A percentile compares a stretch with the other conserved stretches of the same genome.
Evolutionary conservation across 371 early-diverging fungal genomes (phyloP).

Genomic region (Agmasoma carcini): DNA sequence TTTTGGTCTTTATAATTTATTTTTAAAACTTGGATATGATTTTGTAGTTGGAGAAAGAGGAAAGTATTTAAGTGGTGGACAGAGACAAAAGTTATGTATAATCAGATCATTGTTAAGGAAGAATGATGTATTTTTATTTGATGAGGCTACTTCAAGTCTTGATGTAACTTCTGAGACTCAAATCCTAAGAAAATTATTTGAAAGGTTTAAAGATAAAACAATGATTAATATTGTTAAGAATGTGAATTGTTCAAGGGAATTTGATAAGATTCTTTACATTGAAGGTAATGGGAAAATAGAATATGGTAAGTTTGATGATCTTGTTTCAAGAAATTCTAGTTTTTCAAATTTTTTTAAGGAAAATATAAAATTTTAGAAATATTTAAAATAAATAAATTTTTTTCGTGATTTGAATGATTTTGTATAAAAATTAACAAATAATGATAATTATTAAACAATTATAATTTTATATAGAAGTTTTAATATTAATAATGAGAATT

Average conservation of each 20-base stretch:
- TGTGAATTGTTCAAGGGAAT: slow-evolving; percentile 8
- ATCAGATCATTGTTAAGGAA: slow-evolving; percentile 64
- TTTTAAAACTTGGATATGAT: slow-evolving; percentile 1
- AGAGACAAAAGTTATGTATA: slow-evolving; percentile 94
- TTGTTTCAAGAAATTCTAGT: too few species aligned
- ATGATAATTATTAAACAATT: too few species aligned
- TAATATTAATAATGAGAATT: too few species aligned
- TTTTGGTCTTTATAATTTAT: background rate
- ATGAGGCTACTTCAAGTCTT: slow-evolving; percentile 70
- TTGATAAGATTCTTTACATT: slow-evolving; percentile 33
- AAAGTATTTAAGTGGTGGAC: slow-evolving; percentile 75
- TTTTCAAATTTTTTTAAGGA: too few species aligned
- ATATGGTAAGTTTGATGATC: too few species aligned
- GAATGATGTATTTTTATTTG: slow-evolving; percentile 61
- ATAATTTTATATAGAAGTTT: too few species aligned
- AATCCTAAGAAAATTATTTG: slow-evolving; percentile 18
- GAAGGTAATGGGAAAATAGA: too few species aligned
- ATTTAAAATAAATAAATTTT: too few species aligned
- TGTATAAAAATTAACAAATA: too few species aligned
- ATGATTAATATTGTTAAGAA: slow-evolving; percentile 33
- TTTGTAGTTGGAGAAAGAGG: background rate
- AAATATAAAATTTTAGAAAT: too few species aligned
- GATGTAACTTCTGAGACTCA: slow-evolving; percentile 56
- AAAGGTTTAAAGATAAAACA: slow-evolving; percentile 6
- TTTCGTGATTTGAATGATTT: too few species aligned